Percentiles rank a stretch among this genome's conserved stretches.
Conservation (phyloP, 2,329 filamentous ascomycete genomes). For the Talaromyces sp. region DNA sequence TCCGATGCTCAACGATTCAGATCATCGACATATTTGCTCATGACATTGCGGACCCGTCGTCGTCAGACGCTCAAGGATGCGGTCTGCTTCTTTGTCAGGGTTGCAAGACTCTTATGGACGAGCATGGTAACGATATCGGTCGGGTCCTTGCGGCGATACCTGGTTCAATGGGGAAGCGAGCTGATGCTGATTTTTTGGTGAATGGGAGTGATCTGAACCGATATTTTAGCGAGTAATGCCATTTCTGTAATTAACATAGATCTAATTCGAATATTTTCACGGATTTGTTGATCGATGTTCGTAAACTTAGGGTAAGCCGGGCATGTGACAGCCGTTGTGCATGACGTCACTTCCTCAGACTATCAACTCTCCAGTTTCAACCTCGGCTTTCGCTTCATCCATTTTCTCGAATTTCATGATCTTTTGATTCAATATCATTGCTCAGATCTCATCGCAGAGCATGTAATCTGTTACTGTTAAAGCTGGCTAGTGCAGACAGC, state of each 20-base stretch:
- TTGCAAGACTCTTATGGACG: slow-evolving; percentile 20
- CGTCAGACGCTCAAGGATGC: slow-evolving; percentile 21
- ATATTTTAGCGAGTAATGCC: slow-evolving; percentile 12
- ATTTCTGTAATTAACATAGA: neutral
- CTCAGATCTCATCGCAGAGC: neutral
- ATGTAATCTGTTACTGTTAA: neutral
- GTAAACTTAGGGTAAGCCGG: neutral
- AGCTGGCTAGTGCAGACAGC: neutral
- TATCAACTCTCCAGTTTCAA: neutral
- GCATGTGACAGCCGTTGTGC: neutral
- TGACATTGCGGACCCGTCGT: slow-evolving; percentile 11
- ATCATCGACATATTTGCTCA: slow-evolving; percentile 14
- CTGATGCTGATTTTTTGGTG: slow-evolving; percentile 26
- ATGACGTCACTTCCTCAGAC: slow-evolving; percentile 3
- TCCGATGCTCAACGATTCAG: slow-evolving; percentile 27
- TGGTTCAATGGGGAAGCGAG: slow-evolving; percentile 15
- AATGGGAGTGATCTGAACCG: slow-evolving; percentile 19
- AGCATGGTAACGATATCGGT: slow-evolving; percentile 19
- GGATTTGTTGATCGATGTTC: neutral
- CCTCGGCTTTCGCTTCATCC: slow-evolving; percentile 10
- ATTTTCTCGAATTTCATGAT: neutral
- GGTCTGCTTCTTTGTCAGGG: slow-evolving; percentile 27
- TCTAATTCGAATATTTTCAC: neutral
- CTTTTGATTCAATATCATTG: too few species aligned
- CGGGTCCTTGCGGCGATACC: slow-evolving; percentile 18